Evolutionary conservation across 2,329 filamentous ascomycete species (phyloP).

Genomic region (Aureobasidium sp.): DNA sequence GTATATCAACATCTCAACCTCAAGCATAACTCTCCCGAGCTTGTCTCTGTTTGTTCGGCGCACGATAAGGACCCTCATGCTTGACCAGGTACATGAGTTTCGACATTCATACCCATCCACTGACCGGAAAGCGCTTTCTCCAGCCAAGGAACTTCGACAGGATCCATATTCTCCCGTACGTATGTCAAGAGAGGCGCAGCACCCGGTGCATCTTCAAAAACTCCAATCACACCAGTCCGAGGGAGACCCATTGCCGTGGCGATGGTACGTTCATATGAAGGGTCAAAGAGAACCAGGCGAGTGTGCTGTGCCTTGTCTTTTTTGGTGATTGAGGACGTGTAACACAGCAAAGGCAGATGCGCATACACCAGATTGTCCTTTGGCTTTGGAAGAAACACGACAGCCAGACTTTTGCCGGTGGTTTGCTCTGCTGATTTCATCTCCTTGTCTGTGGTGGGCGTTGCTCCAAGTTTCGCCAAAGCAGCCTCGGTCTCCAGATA

Average conservation of each 20-base stretch:
- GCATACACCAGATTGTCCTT: slow-evolving; percentile 16
- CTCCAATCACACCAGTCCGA: slow-evolving; percentile 16
- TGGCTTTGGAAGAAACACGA: slow-evolving; percentile 24
- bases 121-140: background rate
- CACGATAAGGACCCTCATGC: background rate
- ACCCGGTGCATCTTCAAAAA: slow-evolving; percentile 14
- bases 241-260: slow-evolving; percentile 12
- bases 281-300: slow-evolving; percentile 17
- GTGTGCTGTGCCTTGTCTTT: slow-evolving; percentile 1
- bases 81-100: background rate
- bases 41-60: background rate
- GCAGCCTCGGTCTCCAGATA: slow-evolving; percentile 45
- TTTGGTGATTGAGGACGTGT: slow-evolving; percentile 7
- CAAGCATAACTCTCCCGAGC: background rate
- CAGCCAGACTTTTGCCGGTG: slow-evolving; percentile 7
- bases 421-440: background rate
- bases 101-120: slow-evolving; percentile 8
- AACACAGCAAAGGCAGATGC: slow-evolving; percentile 18
- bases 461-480: background rate
- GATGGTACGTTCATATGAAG: slow-evolving; percentile 12
- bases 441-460: background rate
- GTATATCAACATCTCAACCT: background rate
- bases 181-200: slow-evolving; percentile 14
- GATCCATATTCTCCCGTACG: slow-evolving; percentile 7
- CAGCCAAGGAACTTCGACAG: slow-evolving; percentile 12